These are phyloP conservation scores for Zygnema cylindricum DNA, from an alignment of 139 green algal species.

Conservation along the genomic window DNA sequence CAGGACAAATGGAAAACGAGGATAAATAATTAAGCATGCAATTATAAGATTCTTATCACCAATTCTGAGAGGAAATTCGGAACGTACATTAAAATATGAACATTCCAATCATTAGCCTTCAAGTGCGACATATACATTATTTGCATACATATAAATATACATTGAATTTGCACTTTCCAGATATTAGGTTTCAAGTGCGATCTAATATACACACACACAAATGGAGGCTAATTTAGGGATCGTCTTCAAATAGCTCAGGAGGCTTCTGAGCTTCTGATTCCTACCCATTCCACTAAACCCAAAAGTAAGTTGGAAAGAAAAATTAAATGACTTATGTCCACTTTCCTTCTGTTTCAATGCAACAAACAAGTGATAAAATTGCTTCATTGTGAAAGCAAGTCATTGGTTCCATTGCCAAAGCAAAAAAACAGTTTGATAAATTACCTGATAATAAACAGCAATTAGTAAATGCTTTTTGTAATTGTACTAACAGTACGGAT, in stretches of 20 bases:
- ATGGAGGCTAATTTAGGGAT: no score
- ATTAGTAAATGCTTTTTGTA: not conserved
- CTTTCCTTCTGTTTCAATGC: not conserved
- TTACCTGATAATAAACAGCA: not conserved
- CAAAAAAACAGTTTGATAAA: not conserved
- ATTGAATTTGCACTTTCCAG: not conserved
- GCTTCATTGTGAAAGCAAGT: not conserved
- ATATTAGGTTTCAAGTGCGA: not conserved
- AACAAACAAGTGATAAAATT: not conserved
- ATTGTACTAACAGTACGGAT: not conserved
- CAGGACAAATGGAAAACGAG: no score
- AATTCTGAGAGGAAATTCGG: not conserved
- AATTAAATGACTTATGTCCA: constrained; percentile 1
- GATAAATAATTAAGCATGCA: no score
- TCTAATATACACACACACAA: no score
- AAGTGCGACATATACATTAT: not conserved
- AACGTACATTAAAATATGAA: not conserved
- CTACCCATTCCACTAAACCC: not conserved
- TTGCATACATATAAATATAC: not conserved
- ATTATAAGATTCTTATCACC: no score
- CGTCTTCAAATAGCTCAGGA: constrained; percentile 37
- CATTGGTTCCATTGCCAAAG: not conserved
- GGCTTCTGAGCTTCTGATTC: constrained; percentile 19
- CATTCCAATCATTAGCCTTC: not conserved
- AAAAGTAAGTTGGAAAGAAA: not conserved